Evolutionary conservation across 306 rosid species (phyloP).

Genomic region (Cucumis cinereus): DNA sequence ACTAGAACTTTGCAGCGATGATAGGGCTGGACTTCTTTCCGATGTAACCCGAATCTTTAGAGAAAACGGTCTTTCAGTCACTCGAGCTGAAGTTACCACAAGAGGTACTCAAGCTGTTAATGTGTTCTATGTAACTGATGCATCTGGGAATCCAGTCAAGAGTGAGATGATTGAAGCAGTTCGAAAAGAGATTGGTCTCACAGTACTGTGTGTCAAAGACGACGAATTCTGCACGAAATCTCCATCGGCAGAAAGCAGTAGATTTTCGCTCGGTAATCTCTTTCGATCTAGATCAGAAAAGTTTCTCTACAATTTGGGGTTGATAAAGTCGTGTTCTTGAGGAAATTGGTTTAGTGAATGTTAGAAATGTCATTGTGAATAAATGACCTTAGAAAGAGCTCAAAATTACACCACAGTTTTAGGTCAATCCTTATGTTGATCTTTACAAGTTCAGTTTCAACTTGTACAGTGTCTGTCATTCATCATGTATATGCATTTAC

Average conservation of each 20-base stretch:
- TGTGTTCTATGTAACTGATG: conserved; percentile 75
- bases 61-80: conserved; percentile 87
- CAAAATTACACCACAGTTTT: conserved; percentile 12
- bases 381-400: conserved; percentile 20
- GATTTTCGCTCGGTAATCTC: conserved; percentile 54
- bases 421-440: conserved; percentile 19
- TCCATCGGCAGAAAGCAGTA: conserved; percentile 39
- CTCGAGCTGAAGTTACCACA: conserved; percentile 83
- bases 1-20: conserved; percentile 77
- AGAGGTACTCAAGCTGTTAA: conserved; percentile 71
- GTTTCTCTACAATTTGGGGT: conserved; percentile 78
- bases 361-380: conserved; percentile 20
- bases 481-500: not conserved
- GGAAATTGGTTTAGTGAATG: conserved; percentile 17
- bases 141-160: conserved; percentile 66
- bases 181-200: conserved; percentile 66
- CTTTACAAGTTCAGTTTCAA: conserved; percentile 20
- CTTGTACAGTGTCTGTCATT: conserved; percentile 18
- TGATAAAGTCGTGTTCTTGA: conserved; percentile 69
- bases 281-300: conserved; percentile 77
- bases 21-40: conserved; percentile 76
- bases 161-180: conserved; percentile 82
- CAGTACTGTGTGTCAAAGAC: conserved; percentile 54
- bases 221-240: conserved; percentile 37
- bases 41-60: conserved; percentile 93